These are phyloP conservation scores for Saxophila tyrrhenica DNA, from an alignment of 495 filamentous ascomycete species.

Conservation along the genomic window DNA sequence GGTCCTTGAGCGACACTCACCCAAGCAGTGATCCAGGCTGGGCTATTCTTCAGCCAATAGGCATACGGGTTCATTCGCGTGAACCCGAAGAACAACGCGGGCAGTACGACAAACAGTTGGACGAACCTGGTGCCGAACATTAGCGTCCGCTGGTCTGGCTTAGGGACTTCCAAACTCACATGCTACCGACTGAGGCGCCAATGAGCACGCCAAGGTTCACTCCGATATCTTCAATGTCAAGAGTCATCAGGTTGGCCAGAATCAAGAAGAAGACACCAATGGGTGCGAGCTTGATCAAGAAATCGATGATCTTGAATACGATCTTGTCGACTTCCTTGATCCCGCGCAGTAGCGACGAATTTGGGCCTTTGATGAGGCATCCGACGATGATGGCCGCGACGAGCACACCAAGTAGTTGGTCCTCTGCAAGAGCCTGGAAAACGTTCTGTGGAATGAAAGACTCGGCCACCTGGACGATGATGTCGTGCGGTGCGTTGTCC, in stretches of 20 bases:
- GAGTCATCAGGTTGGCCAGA: slow-evolving; percentile 26
- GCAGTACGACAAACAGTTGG: too few relatives aligned
- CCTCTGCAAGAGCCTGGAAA: slow-evolving; percentile 23
- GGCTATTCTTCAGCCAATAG: too few relatives aligned
- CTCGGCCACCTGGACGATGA: slow-evolving; percentile 26
- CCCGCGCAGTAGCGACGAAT: slow-evolving; percentile 5
- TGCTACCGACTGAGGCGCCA: slow-evolving; percentile 19
- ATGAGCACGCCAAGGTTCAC: slow-evolving; percentile 27
- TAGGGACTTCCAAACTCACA: slow-evolving; percentile 24
- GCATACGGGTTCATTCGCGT: too few relatives aligned
- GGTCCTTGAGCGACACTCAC: too few relatives aligned
- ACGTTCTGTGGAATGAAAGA: slow-evolving; percentile 27
- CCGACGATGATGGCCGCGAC: slow-evolving; percentile 17
- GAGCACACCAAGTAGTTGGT: slow-evolving; percentile 19
- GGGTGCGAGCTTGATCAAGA: slow-evolving; percentile 27
- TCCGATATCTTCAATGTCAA: slow-evolving; percentile 24
- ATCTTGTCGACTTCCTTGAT: slow-evolving; percentile 18
- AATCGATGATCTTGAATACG: slow-evolving; percentile 26
- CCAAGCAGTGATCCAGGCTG: too few relatives aligned
- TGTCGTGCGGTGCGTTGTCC: slow-evolving; percentile 9
- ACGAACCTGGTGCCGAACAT: too few relatives aligned
- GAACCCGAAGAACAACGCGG: too few relatives aligned
- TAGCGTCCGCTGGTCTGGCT: too few relatives aligned
- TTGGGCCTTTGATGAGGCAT: slow-evolving; percentile 1
- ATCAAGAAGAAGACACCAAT: slow-evolving; percentile 31